Evolutionary conservation across 768 basidiomycete species (phyloP), one percentile per base, ranked within the genome.

Genomic region (Leucosporidium scottii): DNA sequence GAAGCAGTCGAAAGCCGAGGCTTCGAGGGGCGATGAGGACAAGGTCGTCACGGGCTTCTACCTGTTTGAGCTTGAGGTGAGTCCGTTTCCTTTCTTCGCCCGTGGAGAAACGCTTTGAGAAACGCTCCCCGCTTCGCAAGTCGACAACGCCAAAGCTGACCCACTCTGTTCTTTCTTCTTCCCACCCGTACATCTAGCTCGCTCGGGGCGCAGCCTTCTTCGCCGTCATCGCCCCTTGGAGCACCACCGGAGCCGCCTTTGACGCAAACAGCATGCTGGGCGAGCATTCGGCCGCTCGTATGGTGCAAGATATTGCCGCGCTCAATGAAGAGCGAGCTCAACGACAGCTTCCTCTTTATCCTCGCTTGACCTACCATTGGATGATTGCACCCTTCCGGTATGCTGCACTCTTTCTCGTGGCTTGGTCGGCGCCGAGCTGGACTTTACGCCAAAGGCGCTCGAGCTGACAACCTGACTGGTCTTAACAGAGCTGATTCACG

Each of bases 61-160:
- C 18, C 53, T 65, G 25, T 49, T 59, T 36, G 64, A 65, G 51
- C 49, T 65, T 15, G 64, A 65, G 6, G 64, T 65, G 50, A 54
- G 64, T 50, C 31, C 34, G 10, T 9, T 36, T 27, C 10, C 3
- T 5, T n/a, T n/a, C n/a, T n/a, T n/a, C n/a, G n/a, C n/a, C n/a
- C n/a, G n/a, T n/a, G n/a, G n/a, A n/a, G n/a, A n/a, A n/a, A n/a
- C n/a, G n/a, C n/a, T n/a, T n/a, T n/a, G n/a, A n/a, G n/a, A n/a
- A n/a, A n/a, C n/a, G n/a, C n/a, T n/a, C 34, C 15, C 3, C 15
- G 39, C 8, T 44, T 44, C 39, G 39, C 39, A 2, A 13, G 34
- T 5, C 39, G 15, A 13, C 8, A 44, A 17, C 39, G 39, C 15
- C 13, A 15, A 44, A 44, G 39, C 39, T 44, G 39, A 44, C 39